A percentile compares a stretch with the other conserved stretches of the same genome.
phyloP scores from a whole-genome alignment of 1,139 yeast genomes.

The Scheffersomyces illinoinensis region DNA sequence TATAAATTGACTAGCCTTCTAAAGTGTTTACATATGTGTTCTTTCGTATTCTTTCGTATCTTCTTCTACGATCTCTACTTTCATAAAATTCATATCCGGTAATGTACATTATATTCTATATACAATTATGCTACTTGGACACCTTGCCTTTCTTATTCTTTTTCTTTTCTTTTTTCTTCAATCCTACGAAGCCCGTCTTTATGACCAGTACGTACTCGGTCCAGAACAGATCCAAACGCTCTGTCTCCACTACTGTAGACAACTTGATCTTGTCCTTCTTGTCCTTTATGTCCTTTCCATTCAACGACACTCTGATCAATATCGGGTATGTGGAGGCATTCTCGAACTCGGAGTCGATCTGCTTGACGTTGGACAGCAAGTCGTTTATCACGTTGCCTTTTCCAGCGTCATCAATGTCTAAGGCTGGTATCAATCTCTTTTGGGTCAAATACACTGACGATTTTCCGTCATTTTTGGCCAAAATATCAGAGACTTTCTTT shows the following conservation, averaged over 20 bases:
- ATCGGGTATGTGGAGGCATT: constrained; percentile 42
- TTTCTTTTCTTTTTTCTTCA: constrained; percentile 65
- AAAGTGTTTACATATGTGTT: too few relatives aligned
- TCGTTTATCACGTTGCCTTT: constrained; percentile 20
- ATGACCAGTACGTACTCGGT: constrained; percentile 61
- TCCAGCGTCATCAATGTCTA: constrained; percentile 19
- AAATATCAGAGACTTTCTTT: constrained; percentile 26
- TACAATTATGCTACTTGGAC: constrained; percentile 14
- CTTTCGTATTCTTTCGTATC: too few relatives aligned
- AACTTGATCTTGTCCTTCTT: constrained; percentile 52
- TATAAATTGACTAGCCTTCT: too few relatives aligned
- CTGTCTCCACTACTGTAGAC: constrained; percentile 64
- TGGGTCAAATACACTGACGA: constrained; percentile 47
- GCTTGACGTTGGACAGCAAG: constrained; percentile 39
- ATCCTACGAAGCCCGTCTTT: constrained; percentile 60
- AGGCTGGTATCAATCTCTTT: constrained; percentile 34
- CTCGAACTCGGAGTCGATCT: constrained; percentile 12
- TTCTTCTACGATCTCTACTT: neutral
- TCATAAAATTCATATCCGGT: neutral
- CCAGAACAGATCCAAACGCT: constrained; percentile 68
- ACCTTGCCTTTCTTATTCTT: constrained; percentile 47
- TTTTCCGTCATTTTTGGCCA: constrained; percentile 35
- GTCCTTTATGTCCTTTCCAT: constrained; percentile 44
- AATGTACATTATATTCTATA: constrained; percentile 1
- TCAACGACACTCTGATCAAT: constrained; percentile 55